Evolutionary conservation across 164 flowering plant species (phyloP), one percentile per base, ranked within the genome.

Genomic region (Annona squamosa): DNA sequence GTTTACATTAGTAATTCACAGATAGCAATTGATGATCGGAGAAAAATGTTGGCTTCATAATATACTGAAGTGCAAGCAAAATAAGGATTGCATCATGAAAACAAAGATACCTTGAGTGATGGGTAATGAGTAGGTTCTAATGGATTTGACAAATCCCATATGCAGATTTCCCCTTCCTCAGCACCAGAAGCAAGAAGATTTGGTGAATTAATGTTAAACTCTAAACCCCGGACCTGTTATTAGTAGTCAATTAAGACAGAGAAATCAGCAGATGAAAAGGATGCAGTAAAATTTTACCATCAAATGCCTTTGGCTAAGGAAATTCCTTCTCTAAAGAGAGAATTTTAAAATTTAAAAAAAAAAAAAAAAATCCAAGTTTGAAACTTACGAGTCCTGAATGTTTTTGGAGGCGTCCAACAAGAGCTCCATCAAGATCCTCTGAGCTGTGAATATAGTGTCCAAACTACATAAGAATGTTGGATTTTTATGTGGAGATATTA

Each of bases 131-230:
- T 73, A 65, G 98, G 97, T 72, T 89, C 89, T 69, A 83, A 65
- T 65, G 98, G 98, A n/a, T 81, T 80, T 46, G 90, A 73, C 74
- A 96, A 75, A 88, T 96, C 98, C 99, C 99, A 96, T 26, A 96
- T 92, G 82, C 89, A 89, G 68, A 96, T 85, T 79, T 96, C 98
- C 72, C 99, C 99, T 80, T 87, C 97, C 73, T 90, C 98, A 67
- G 99, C 95, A 52, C 99, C 99, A 77, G 98, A 92, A 59, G 98
- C 99, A 76, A 96, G 97, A 44, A 82, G 77, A 73, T 93, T 87
- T 76, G 99, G 92, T 9, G 90, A 42, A 70, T 83, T 72, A 59
- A 73, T 45, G 85, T 90, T 92, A 73, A 93, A 96, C 70, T 92
- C 99, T 78, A 96, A 81, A 78, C 99, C 99, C 68, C 92, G 98